phyloP scores from a whole-genome alignment of 2,329 filamentous ascomycete species.

The Dothidotthia symphoricarpi region DNA sequence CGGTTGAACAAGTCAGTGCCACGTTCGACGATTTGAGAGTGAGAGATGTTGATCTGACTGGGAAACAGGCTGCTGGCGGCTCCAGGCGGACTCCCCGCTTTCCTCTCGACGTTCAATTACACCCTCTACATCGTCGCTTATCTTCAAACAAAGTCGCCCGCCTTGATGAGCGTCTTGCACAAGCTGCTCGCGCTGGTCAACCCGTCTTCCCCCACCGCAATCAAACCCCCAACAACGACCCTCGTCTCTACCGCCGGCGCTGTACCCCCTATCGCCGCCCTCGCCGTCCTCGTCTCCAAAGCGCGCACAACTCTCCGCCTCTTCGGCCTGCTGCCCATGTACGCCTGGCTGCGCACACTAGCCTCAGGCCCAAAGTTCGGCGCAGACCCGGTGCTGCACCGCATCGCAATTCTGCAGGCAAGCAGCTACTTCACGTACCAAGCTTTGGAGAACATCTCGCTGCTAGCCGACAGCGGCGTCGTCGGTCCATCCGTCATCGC shows the following conservation, averaged over 20 bases:
- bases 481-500: constrained; percentile 38
- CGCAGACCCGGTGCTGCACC: constrained; percentile 44
- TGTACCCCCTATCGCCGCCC: constrained; percentile 34
- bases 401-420: constrained; percentile 44
- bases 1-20: constrained; percentile 46
- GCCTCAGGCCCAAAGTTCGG: constrained; percentile 44
- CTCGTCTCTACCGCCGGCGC: constrained; percentile 28
- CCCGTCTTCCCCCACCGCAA: constrained; percentile 25
- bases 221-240: constrained; percentile 22
- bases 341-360: constrained; percentile 47
- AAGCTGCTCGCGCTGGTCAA: constrained; percentile 37
- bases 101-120: constrained; percentile 51
- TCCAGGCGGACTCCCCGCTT: constrained; percentile 46
- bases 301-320: constrained; percentile 47
- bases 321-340: constrained; percentile 46
- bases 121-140: constrained; percentile 48
- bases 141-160: constrained; percentile 41
- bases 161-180: constrained; percentile 28
- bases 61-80: constrained; percentile 42
- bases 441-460: constrained; percentile 45
- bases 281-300: constrained; percentile 43
- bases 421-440: constrained; percentile 47
- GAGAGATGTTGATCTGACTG: no score
- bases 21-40: neutral
- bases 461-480: constrained; percentile 45